A percentile compares a stretch with the other conserved stretches of the same genome.
These are phyloP conservation scores for Leccinum variicolor DNA, from an alignment of 768 basidiomycete genomes.

Conservation along the genomic window DNA sequence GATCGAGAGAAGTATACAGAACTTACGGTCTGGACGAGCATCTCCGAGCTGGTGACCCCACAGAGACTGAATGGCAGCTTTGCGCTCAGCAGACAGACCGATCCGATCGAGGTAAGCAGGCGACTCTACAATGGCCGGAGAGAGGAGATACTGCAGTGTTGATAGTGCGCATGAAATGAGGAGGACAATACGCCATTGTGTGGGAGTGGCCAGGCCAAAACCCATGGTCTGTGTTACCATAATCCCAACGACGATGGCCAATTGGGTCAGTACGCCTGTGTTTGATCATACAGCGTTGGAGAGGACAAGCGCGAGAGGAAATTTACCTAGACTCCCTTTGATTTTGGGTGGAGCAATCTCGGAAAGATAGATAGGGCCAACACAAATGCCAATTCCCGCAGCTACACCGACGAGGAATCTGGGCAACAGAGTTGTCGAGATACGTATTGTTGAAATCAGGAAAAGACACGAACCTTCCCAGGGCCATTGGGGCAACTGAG, in stretches of 20 bases:
- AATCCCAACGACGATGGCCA: constrained; percentile 82
- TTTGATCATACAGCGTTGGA: neutral
- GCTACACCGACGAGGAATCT: constrained; percentile 69
- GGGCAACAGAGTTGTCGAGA: neutral
- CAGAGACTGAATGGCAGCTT: constrained; percentile 41
- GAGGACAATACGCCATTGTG: constrained; percentile 68
- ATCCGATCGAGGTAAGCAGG: constrained; percentile 61
- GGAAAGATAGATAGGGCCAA: constrained; percentile 82
- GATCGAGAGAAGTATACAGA: neutral
- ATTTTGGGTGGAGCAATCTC: constrained; percentile 80
- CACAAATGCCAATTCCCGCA: constrained; percentile 70
- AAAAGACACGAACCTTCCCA: constrained; percentile 58
- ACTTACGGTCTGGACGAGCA: constrained; percentile 26
- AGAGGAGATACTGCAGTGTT: constrained; percentile 52
- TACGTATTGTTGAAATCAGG: neutral
- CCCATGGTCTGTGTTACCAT: constrained; percentile 83
- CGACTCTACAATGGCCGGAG: constrained; percentile 60
- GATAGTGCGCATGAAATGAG: constrained; percentile 58
- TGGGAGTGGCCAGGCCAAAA: constrained; percentile 62
- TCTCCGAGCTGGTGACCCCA: constrained; percentile 46
- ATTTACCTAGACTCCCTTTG: constrained; percentile 68
- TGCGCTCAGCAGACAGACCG: constrained; percentile 49
- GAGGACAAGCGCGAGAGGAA: neutral
- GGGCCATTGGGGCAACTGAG: constrained; percentile 49
- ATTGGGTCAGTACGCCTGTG: constrained; percentile 74